Conservation (phyloP, 768 basidiomycete species). For the Termitomyces sp. region DNA sequence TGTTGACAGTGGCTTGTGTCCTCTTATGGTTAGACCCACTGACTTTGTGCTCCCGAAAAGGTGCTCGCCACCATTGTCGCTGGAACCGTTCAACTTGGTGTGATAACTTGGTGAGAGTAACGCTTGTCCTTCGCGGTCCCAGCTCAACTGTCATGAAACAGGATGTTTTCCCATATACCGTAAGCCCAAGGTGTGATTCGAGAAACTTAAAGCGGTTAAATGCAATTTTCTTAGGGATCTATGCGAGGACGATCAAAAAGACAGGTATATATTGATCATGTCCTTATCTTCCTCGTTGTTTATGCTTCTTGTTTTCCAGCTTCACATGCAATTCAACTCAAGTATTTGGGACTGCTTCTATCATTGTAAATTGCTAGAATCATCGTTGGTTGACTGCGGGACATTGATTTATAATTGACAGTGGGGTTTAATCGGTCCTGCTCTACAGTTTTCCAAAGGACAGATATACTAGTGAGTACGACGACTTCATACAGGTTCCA, state of each 20-base stretch:
- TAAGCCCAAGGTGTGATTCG: conserved; percentile 22
- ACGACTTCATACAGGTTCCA: background rate
- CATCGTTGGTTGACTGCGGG: background rate
- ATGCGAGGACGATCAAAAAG: conserved; percentile 37
- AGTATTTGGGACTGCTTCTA: conserved; percentile 47
- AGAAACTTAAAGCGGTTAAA: background rate
- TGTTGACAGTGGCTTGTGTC: background rate
- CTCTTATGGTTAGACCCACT: background rate
- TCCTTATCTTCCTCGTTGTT: background rate
- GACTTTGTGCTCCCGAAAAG: conserved; percentile 11
- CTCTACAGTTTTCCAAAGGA: conserved; percentile 46
- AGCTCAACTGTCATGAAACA: conserved; percentile 11
- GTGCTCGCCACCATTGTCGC: conserved; percentile 55
- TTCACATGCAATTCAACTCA: conserved; percentile 49
- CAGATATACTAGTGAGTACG: conserved; percentile 53
- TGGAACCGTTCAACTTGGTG: conserved; percentile 61
- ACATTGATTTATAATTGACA: conserved; percentile 15
- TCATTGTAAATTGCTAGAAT: conserved; percentile 44
- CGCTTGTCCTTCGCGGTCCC: background rate
- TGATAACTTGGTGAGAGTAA: conserved; percentile 52
- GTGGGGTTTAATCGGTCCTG: conserved; percentile 71
- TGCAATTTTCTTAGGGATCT: conserved; percentile 30
- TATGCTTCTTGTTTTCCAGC: conserved; percentile 18
- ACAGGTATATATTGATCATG: conserved; percentile 27
- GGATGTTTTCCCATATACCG: conserved; percentile 61